Conservation (phyloP, 345 rosid genomes). For the Eucalyptus leucophloia region DNA sequence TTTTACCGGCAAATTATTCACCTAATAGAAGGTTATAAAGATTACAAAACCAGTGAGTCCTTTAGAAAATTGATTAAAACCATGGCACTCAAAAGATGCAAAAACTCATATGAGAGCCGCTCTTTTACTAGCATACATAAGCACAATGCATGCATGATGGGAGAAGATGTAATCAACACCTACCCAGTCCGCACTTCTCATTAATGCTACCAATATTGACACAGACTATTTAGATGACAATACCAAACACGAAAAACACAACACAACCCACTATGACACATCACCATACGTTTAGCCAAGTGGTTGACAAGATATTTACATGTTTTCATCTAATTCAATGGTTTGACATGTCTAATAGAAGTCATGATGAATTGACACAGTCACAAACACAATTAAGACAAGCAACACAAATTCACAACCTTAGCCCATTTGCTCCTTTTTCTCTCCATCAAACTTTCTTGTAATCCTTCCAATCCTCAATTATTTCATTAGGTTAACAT, state of each 20-base stretch:
- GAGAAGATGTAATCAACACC: not conserved
- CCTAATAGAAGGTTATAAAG: constrained; percentile 16
- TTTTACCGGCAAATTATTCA: constrained; percentile 50
- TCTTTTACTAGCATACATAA: not conserved
- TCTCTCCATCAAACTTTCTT: not conserved
- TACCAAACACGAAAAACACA: not conserved
- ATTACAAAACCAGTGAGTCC: not conserved
- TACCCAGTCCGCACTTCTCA: rapidly evolving
- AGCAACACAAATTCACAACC: rapidly evolving
- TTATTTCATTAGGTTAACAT: too few relatives aligned
- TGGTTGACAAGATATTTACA: not conserved
- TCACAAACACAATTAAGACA: rapidly evolving
- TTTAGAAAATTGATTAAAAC: not conserved
- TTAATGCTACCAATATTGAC: not conserved
- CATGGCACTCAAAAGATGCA: not conserved
- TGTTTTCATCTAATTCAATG: not conserved
- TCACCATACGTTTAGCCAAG: not conserved
- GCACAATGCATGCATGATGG: not conserved
- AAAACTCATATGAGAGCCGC: not conserved
- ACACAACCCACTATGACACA: not conserved
- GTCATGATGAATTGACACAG: not conserved
- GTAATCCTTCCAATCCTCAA: not conserved
- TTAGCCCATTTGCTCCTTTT: not conserved
- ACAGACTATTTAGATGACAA: not conserved
- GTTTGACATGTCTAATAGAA: not conserved